Evolutionary conservation across 192 early-diverging fungal species (phyloP).

Genomic region (Fimicolochytrium jonesii): DNA sequence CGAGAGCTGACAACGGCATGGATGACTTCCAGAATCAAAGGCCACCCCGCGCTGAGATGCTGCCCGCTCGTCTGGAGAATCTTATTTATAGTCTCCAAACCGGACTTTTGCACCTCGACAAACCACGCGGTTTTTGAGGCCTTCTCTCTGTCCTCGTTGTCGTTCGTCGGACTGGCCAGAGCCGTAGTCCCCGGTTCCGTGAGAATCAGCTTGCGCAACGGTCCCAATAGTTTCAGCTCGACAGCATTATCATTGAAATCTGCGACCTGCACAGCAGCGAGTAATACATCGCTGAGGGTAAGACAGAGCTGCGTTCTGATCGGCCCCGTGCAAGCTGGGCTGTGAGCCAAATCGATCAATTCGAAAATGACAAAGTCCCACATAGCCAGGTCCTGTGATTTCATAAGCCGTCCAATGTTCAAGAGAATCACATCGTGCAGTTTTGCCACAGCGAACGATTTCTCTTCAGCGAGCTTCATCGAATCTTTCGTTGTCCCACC

Average conservation of each 20-base stretch:
- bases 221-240: constrained; percentile 60
- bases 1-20: constrained; percentile 41
- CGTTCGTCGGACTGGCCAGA: constrained; percentile 3
- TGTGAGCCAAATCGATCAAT: constrained; percentile 73
- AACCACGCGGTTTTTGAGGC: constrained; percentile 38
- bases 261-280: constrained; percentile 63
- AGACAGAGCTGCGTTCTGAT: constrained; percentile 76
- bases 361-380: constrained; percentile 68
- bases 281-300: constrained; percentile 69
- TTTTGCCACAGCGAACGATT: constrained; percentile 75
- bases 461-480: constrained; percentile 63
- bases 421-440: constrained; percentile 56
- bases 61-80: constrained; percentile 89
- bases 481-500: constrained; percentile 25
- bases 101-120: constrained; percentile 75
- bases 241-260: constrained; percentile 44
- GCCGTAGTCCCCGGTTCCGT: neutral
- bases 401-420: constrained; percentile 46
- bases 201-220: constrained; percentile 63
- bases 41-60: constrained; percentile 78
- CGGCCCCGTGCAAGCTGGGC: constrained; percentile 41
- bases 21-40: constrained; percentile 86
- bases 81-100: constrained; percentile 85
- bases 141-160: constrained; percentile 16
- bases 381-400: constrained; percentile 31